phyloP scores from a whole-genome alignment of 164 flowering plant species.

The Warburgia ugandensis region DNA sequence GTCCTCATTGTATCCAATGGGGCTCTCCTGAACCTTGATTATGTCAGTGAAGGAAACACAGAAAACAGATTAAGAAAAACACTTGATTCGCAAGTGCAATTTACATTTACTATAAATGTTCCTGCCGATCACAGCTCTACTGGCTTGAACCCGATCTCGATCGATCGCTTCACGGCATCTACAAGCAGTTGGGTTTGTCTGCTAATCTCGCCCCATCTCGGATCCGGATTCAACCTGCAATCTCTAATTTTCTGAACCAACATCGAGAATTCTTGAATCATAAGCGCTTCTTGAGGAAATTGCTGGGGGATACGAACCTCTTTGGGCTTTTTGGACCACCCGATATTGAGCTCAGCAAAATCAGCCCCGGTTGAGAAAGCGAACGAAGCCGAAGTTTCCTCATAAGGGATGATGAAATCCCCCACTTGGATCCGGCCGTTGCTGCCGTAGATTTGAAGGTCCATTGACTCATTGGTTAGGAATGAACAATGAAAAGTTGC shows the following conservation, averaged over 20 bases:
- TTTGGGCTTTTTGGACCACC: slow-evolving; percentile 16
- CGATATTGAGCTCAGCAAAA: slow-evolving; percentile 14
- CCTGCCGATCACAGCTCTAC: slow-evolving; percentile 9
- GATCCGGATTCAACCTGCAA: slow-evolving; percentile 11
- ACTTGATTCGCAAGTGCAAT: too few relatives aligned
- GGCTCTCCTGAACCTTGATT: too few relatives aligned
- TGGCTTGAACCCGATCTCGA: slow-evolving; percentile 17
- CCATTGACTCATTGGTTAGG: slow-evolving; percentile 24
- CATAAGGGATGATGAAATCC: slow-evolving; percentile 27
- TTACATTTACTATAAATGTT: too few relatives aligned
- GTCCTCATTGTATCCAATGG: too few relatives aligned
- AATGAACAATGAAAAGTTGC: slow-evolving; percentile 39
- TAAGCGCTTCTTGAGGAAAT: slow-evolving; percentile 35
- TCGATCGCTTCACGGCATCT: slow-evolving; percentile 31
- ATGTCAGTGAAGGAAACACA: too few relatives aligned
- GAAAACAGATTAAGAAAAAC: too few relatives aligned
- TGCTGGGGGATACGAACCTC: slow-evolving; percentile 12
- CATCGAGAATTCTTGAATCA: slow-evolving; percentile 29
- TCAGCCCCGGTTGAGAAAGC: slow-evolving; percentile 3
- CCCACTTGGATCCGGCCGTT: slow-evolving; percentile 19
- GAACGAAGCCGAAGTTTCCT: slow-evolving; percentile 19
- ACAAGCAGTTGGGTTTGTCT: slow-evolving; percentile 29
- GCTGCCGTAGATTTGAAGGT: slow-evolving; percentile 17
- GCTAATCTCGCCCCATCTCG: too few relatives aligned
- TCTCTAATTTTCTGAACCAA: slow-evolving; percentile 17